A percentile compares a stretch with the other conserved stretches of the same genome.
Conservation (phyloP, 306 rosid species). For the Aeschynomene evenia region DNA sequence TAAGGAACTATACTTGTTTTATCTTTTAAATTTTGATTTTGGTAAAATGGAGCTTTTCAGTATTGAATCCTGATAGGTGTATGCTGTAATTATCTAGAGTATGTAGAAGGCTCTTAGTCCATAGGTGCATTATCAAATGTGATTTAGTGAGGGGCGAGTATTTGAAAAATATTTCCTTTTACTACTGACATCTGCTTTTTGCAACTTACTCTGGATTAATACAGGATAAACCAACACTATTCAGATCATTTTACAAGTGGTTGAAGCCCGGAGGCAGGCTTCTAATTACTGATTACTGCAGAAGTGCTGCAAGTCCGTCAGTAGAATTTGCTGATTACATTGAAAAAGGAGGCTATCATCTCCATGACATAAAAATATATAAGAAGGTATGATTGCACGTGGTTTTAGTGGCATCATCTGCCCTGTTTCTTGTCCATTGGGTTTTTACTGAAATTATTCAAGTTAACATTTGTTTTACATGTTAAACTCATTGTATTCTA, state of each 20-base stretch:
- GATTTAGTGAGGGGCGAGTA: background rate
- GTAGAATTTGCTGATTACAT: constrained; percentile 68
- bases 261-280: constrained; percentile 93
- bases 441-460: background rate
- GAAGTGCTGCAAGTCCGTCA: constrained; percentile 63
- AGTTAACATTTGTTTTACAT: constrained; percentile 14
- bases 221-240: constrained; percentile 79
- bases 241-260: constrained; percentile 81
- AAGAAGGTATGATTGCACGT: constrained; percentile 52
- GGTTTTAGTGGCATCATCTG: background rate
- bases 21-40: background rate
- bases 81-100: background rate
- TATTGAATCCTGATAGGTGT: background rate
- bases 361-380: constrained; percentile 62
- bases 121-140: background rate
- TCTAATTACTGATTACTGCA: constrained; percentile 86
- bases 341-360: constrained; percentile 75
- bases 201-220: constrained; percentile 20
- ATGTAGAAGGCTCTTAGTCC: background rate
- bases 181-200: background rate
- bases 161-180: background rate
- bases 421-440: constrained; percentile 26
- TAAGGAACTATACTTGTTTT: constrained; percentile 30
- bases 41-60: constrained; percentile 1
- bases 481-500: constrained; percentile 10